Percentiles rank a stretch among this genome's conserved stretches.
These are phyloP conservation scores for Hypoxylon rickii DNA, from an alignment of 495 filamentous ascomycete genomes.

Conservation along the genomic window DNA sequence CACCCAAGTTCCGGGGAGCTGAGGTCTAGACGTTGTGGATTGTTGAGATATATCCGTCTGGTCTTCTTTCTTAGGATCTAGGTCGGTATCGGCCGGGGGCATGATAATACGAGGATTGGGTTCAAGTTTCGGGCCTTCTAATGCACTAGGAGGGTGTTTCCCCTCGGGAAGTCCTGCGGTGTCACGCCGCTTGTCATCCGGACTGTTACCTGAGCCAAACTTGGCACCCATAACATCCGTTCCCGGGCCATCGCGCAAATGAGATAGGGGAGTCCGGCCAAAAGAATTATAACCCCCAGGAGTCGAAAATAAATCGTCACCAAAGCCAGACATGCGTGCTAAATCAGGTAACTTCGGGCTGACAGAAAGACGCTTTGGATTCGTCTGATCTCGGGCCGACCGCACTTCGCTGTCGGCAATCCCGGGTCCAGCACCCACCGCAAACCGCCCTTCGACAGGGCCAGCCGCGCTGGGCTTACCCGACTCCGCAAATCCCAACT, in stretches of 20 bases:
- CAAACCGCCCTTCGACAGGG: constrained; percentile 57
- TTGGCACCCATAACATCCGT: constrained; percentile 4
- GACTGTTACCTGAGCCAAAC: not conserved
- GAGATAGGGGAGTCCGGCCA: constrained; percentile 3
- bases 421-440: constrained; percentile 23
- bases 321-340: constrained; percentile 68
- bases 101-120: constrained; percentile 20
- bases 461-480: constrained; percentile 52
- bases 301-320: constrained; percentile 49
- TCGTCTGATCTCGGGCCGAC: not conserved
- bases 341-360: constrained; percentile 67
- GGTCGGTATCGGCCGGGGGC: constrained; percentile 2
- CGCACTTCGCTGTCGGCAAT: not conserved
- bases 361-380: constrained; percentile 42
- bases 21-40: constrained; percentile 49
- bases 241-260: constrained; percentile 7
- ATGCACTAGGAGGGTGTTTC: constrained; percentile 18
- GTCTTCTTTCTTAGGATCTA: constrained; percentile 18
- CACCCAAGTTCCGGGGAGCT: constrained; percentile 68
- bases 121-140: constrained; percentile 28
- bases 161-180: constrained; percentile 10
- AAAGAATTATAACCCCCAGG: constrained; percentile 15
- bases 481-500: constrained; percentile 59
- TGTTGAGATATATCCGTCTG: constrained; percentile 23
- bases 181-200: constrained; percentile 5